Evolutionary conservation across 2,329 filamentous ascomycete species (phyloP).

Genomic region (Xylaria sp.): DNA sequence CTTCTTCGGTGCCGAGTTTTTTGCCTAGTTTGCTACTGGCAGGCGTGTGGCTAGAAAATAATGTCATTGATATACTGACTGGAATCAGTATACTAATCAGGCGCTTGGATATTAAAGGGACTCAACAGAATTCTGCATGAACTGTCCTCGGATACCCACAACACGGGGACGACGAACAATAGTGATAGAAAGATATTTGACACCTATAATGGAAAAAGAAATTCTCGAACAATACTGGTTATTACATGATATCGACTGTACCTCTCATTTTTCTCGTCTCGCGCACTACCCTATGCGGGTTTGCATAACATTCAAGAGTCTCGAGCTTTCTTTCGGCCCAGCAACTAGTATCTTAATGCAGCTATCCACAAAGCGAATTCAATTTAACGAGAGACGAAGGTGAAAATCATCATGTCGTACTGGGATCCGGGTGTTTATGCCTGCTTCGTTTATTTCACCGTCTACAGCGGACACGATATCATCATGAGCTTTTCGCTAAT

Average conservation of each 20-base stretch:
- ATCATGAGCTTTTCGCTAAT: not conserved
- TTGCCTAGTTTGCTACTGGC: constrained; percentile 73
- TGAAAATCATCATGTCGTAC: constrained; percentile 57
- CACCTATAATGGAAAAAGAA: constrained; percentile 62
- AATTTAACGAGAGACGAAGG: constrained; percentile 62
- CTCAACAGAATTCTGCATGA: constrained; percentile 49
- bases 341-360: constrained; percentile 72
- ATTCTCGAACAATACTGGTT: not conserved
- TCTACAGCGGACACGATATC: not conserved
- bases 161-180: constrained; percentile 62
- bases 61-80: constrained; percentile 36
- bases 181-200: constrained; percentile 70
- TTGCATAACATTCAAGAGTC: constrained; percentile 70
- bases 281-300: constrained; percentile 69
- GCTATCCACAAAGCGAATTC: constrained; percentile 65
- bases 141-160: constrained; percentile 64
- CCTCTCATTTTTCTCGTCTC: constrained; percentile 71
- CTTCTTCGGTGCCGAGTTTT: constrained; percentile 52
- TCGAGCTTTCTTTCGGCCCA: constrained; percentile 70
- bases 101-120: constrained; percentile 67
- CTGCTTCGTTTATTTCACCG: not conserved
- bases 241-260: not conserved
- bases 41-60: constrained; percentile 27
- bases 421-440: constrained; percentile 42
- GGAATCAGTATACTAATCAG: constrained; percentile 58